These are phyloP conservation scores for Colletotrichum limetticola DNA, from an alignment of 2,329 filamentous ascomycete genomes.

Conservation along the genomic window DNA sequence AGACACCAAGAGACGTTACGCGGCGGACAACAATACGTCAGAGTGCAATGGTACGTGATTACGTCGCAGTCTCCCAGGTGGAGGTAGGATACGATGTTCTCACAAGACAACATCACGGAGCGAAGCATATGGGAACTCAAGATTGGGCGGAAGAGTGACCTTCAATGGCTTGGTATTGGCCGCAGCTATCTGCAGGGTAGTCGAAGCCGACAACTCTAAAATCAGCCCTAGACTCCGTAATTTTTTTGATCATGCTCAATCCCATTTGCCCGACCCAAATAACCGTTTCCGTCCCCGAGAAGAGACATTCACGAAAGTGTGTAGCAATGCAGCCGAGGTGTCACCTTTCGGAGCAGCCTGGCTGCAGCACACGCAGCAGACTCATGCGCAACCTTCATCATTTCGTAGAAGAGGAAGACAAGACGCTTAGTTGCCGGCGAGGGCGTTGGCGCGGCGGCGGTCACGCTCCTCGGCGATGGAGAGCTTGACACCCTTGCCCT, in stretches of 20 bases:
- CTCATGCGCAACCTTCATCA: slow-evolving; percentile 19
- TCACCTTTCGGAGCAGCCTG: neutral
- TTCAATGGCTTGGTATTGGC: slow-evolving; percentile 39
- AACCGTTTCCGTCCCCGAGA: slow-evolving; percentile 23
- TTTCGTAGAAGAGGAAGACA: slow-evolving; percentile 16
- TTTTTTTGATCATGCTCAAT: slow-evolving; percentile 36
- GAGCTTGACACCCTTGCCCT: slow-evolving; percentile 99
- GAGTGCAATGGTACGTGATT: neutral
- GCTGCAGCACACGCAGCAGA: slow-evolving; percentile 17
- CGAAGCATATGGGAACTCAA: slow-evolving; percentile 24
- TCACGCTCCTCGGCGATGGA: slow-evolving; percentile 99
- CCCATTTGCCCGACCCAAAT: slow-evolving; percentile 35
- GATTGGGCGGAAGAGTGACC: slow-evolving; percentile 33
- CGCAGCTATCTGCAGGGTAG: slow-evolving; percentile 36
- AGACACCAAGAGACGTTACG: too few relatives aligned
- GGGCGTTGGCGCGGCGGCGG: slow-evolving; percentile 80
- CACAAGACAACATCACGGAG: neutral
- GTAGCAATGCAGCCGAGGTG: neutral
- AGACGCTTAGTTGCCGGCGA: slow-evolving; percentile 60
- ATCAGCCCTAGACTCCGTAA: slow-evolving; percentile 38
- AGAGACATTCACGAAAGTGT: slow-evolving; percentile 33
- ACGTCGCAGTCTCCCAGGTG: too few relatives aligned
- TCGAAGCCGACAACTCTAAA: slow-evolving; percentile 37
- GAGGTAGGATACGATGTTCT: neutral
- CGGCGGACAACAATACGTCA: too few relatives aligned